Conservation (phyloP, 1,139 yeast species). For the Pichia sp. region DNA sequence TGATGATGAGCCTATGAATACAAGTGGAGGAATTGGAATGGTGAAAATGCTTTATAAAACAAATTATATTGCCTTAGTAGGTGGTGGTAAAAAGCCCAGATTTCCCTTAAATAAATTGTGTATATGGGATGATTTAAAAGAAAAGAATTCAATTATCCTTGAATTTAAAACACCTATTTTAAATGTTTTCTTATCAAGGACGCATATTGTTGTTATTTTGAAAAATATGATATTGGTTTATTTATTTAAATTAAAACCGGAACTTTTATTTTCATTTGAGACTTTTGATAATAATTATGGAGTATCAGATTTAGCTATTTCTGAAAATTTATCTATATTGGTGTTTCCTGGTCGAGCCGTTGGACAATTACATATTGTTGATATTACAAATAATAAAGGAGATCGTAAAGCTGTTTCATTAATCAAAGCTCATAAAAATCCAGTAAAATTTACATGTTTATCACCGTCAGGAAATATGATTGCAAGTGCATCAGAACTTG, state of each 20-base stretch:
- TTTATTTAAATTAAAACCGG: slow-evolving; percentile 77
- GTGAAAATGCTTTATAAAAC: slow-evolving; percentile 84
- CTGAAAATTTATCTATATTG: slow-evolving; percentile 33
- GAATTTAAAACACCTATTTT: slow-evolving; percentile 73
- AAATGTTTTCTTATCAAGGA: slow-evolving; percentile 68
- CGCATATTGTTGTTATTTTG: slow-evolving; percentile 67
- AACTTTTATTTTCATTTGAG: slow-evolving; percentile 61
- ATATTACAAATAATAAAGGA: slow-evolving; percentile 46
- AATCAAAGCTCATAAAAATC: slow-evolving; percentile 76
- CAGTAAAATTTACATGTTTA: slow-evolving; percentile 59
- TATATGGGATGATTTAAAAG: slow-evolving; percentile 88
- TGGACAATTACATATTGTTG: slow-evolving; percentile 80
- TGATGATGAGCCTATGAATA: not conserved
- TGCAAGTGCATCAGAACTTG: slow-evolving; percentile 85
- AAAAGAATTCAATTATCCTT: slow-evolving; percentile 64
- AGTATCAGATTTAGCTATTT: slow-evolving; percentile 53
- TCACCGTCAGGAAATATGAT: slow-evolving; percentile 71
- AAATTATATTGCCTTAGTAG: slow-evolving; percentile 81
- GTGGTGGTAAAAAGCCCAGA: slow-evolving; percentile 78
- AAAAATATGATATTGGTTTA: slow-evolving; percentile 64
- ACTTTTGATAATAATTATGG: slow-evolving; percentile 66
- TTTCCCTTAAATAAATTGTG: slow-evolving; percentile 72
- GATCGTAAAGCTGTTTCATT: slow-evolving; percentile 61
- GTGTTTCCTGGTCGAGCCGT: slow-evolving; percentile 66
- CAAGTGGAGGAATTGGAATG: slow-evolving; percentile 56